A percentile compares a stretch with the other conserved stretches of the same genome.
Conservation (phyloP, 805 yeast species). For the Candida sithepensis region DNA sequence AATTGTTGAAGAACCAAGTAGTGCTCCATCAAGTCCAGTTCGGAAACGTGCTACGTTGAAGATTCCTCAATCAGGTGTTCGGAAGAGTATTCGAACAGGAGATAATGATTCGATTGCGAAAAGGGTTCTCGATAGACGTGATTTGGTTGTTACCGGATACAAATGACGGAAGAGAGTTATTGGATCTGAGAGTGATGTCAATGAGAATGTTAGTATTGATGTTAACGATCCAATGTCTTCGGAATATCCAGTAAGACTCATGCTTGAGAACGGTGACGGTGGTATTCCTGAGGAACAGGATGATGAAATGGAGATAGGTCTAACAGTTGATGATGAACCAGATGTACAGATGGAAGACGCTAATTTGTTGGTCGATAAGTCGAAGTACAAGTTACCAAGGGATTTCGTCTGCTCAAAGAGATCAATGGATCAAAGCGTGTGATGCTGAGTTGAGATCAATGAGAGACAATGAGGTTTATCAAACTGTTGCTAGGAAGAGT, state of each 20-base stretch:
- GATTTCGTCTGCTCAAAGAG: background rate
- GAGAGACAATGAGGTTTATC: background rate
- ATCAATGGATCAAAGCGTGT: background rate
- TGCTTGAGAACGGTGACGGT: background rate
- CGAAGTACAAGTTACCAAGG: background rate
- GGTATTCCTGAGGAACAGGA: background rate
- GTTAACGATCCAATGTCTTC: background rate
- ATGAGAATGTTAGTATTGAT: background rate
- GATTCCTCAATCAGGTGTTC: too few relatives aligned
- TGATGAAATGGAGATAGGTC: background rate
- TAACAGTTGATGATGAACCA: background rate
- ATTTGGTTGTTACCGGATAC: background rate
- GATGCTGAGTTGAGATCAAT: background rate
- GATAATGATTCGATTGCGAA: background rate
- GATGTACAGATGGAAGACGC: background rate
- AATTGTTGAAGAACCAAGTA: too few relatives aligned
- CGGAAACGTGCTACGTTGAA: too few relatives aligned
- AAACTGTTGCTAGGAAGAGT: background rate
- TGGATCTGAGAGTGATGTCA: background rate
- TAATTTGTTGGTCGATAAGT: background rate
- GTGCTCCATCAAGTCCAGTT: background rate
- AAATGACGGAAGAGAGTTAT: background rate
- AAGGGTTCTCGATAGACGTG: background rate
- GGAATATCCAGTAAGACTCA: background rate
- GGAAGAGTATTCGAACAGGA: too few relatives aligned